Percentiles rank a stretch among this genome's conserved stretches.
Evolutionary conservation across 1,284 basidiomycete species (phyloP).

Genomic region (Testicularia cyperi): DNA sequence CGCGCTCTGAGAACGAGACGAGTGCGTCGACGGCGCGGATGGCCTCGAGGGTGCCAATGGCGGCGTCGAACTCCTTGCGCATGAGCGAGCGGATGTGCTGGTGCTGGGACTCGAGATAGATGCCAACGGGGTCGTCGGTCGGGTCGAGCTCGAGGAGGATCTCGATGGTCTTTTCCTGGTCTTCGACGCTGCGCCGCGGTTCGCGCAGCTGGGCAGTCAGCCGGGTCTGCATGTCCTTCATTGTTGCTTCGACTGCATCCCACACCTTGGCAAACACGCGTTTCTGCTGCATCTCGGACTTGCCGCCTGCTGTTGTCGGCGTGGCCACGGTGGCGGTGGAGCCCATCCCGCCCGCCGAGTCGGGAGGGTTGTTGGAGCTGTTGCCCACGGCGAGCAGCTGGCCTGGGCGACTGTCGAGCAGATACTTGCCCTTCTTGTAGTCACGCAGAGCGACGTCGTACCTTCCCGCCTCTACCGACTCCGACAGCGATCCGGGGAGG

Average conservation of each 20-base stretch:
- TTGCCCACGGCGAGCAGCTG: conserved; percentile 70
- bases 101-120: conserved; percentile 91
- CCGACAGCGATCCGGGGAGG: conserved; percentile 85
- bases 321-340: not conserved
- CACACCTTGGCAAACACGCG: conserved; percentile 95
- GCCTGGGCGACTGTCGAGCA: conserved; percentile 81
- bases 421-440: conserved; percentile 94
- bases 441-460: conserved; percentile 92
- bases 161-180: conserved; percentile 97
- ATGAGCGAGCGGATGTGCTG: conserved; percentile 78
- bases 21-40: conserved; percentile 3
- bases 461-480: conserved; percentile 73
- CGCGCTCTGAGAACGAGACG: conserved; percentile 67
- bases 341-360: conserved; percentile 7
- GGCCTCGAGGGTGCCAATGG: conserved; percentile 23
- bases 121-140: conserved; percentile 73
- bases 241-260: conserved; percentile 89
- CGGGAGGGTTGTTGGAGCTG: conserved; percentile 11
- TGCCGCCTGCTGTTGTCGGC: no score
- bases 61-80: conserved; percentile 68
- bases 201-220: conserved; percentile 80
- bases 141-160: conserved; percentile 56
- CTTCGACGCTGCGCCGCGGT: conserved; percentile 76
- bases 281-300: conserved; percentile 66
- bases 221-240: conserved; percentile 82